These are phyloP conservation scores for Colletotrichum chrysophilum DNA, from an alignment of 2,329 filamentous ascomycete species.

Conservation along the genomic window DNA sequence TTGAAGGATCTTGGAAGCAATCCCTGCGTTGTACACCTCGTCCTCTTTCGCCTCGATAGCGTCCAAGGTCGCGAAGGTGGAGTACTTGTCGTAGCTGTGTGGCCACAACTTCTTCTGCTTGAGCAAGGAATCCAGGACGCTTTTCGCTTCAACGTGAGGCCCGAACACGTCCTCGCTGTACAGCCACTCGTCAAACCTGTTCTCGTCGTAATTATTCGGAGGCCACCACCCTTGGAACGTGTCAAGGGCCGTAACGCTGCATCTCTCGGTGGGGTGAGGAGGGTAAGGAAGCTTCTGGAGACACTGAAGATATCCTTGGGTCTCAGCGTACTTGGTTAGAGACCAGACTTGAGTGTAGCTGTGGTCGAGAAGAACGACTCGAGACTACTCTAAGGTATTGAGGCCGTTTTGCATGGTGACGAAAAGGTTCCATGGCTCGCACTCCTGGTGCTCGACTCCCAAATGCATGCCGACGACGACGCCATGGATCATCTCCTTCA, in stretches of 20 bases:
- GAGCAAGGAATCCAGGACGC: neutral
- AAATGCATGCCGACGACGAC: neutral
- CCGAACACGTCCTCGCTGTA: fast-evolving
- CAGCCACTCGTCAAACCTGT: neutral
- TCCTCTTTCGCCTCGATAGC: neutral
- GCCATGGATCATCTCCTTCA: neutral
- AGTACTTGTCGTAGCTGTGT: neutral
- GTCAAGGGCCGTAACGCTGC: fast-evolving
- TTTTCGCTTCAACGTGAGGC: neutral
- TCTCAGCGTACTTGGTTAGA: neutral
- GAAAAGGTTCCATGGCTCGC: slow-evolving; percentile 33
- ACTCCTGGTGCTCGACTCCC: fast-evolving
- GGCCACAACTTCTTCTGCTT: neutral
- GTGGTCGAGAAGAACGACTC: neutral
- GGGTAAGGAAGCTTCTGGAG: neutral
- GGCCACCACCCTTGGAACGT: fast-evolving
- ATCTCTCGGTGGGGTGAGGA: neutral
- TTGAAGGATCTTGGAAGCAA: neutral
- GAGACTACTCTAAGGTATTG: fast-evolving
- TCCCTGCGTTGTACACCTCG: fast-evolving
- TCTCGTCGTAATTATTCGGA: neutral
- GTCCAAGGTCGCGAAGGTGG: neutral
- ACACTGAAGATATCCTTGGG: fast-evolving
- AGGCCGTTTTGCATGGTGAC: neutral
- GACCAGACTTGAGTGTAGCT: neutral